Evolutionary conservation across 2,329 filamentous ascomycete species (phyloP), one percentile per base, ranked within the genome.

Genomic region (Huntiella bhutanensis): DNA sequence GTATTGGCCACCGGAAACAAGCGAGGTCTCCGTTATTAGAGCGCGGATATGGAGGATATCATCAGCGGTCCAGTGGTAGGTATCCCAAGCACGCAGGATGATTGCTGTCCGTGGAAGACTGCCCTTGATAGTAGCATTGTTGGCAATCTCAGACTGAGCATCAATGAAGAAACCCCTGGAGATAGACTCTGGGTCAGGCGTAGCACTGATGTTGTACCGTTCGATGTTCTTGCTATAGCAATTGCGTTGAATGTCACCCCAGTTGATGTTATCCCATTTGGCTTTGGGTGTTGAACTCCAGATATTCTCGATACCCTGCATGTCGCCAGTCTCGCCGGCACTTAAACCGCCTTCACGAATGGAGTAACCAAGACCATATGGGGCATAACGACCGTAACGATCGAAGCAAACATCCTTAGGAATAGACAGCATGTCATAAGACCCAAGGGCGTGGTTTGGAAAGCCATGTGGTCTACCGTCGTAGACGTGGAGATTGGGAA

Each of bases 331-430:
- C 60, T 92, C 73, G 8, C 84, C 87, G n/a, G 82, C 77, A 4
- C 88, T 86, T 19, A 81, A 76, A 1, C 88, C 88, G 10, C 88
- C 88, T 52, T 71, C 76, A 49, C 77, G 76, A 33, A 71, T 66
- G 32, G 81, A 83, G 59, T 96, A 96, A 6, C 88, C 88, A 51
- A 85, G 75, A 0, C 88, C 88, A 54, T 98, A 98, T 0, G 88
- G 82, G 0, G 84, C 87, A 28, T 91, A 74, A 52, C 86, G 74
- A 3, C 88, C 88, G 58, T 83, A 93, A 2, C 91, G 73, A 54
- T 98, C 91, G 57, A 94, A 95, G 63, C 91, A 98, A 41, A 95
- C 74, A 55, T 93, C 80, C 53, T 92, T 75, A 13, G 81, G 75
- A 33, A 96, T 65, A 0, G 77, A 80, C 10, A 96, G 62, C 36